Percentiles rank a stretch among this genome's conserved stretches.
Conservation (phyloP, 192 early-diverging fungal genomes). For the Podila clonocystis region DNA sequence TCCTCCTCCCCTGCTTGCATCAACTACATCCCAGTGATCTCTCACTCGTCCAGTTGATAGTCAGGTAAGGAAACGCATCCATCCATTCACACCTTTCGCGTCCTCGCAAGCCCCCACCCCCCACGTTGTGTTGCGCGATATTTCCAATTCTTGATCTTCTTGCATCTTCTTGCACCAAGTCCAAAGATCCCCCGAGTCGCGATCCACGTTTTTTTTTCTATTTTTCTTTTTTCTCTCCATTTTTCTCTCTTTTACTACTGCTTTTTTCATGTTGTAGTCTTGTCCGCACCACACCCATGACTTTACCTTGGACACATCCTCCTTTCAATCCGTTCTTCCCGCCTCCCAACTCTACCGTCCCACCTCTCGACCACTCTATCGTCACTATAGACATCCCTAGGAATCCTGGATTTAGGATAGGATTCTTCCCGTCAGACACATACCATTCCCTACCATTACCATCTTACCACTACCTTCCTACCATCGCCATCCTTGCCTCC, state of each 20-base stretch:
- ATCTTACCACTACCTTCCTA: too few relatives aligned
- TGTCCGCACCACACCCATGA: too few relatives aligned
- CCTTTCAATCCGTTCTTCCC: too few relatives aligned
- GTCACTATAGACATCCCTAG: too few relatives aligned
- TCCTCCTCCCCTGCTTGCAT: neutral
- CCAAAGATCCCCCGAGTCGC: neutral
- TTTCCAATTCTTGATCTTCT: too few relatives aligned
- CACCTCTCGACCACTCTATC: too few relatives aligned
- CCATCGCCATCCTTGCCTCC: neutral
- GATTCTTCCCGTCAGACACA: too few relatives aligned
- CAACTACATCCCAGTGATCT: neutral
- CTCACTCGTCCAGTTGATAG: neutral
- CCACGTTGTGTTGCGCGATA: neutral
- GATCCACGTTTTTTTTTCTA: neutral
- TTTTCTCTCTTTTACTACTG: neutral
- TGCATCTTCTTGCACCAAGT: too few relatives aligned
- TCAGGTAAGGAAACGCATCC: neutral
- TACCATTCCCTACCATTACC: too few relatives aligned
- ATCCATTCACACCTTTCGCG: neutral
- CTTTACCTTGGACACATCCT: too few relatives aligned
- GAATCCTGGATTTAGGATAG: too few relatives aligned
- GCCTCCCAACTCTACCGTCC: too few relatives aligned
- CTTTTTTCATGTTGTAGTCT: neutral
- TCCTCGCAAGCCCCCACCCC: neutral
- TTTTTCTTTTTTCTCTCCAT: neutral